Base-by-base conservation (phyloP, 306 rosid genomes). In the Castanea crenata region DNA sequence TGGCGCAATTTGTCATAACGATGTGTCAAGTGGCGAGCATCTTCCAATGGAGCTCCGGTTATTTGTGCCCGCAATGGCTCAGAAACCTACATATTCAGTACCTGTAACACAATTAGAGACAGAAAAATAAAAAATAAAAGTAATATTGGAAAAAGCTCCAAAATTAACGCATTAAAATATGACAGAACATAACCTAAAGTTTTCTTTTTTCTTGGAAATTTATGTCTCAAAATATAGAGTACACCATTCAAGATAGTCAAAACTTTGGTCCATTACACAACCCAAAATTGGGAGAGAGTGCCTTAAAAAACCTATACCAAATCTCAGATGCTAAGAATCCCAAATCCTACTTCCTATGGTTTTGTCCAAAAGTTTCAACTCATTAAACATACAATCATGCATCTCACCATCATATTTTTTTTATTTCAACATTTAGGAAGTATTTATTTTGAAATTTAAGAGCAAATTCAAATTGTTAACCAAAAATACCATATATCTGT, bases 31-130 rank as follows among this genome's bases (percentile, higher is more conserved):
- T 94, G 97, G 31, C 98, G 95, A 75, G 98, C 98, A 87, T 92
- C 98, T 83, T 94, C 98, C 80, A 94, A 83, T 79, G 98, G 98
- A 81, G 98, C 97, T 78, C 95, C 97, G 5, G 87, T 90, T 83
- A 94, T 89, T 83, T 89, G 97, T 62, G 97, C 88, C 75, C 93
- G 87, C 79, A 94, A 81, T 62, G 98, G 93, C 82, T 94, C 92
- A 76, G 92, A 82, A 63, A 91, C 93, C 98, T 94, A 88, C 70
- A 85, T 20, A 78, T 82, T 84, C 74, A 87, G 82, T 82, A 80
- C 81, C 92, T 90, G 88, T 84, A 78, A 82, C 83, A 87, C 75
- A 73, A 79, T 89, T 91, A 88, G 83, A 83, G 86, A 80, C 75
- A 75, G 65, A 81, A 41, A 83, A 74, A 20, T 29, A 56, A 78